Conservation (phyloP, 108 stramenopile genomes). For the Aurantiochytrium sp. region DNA sequence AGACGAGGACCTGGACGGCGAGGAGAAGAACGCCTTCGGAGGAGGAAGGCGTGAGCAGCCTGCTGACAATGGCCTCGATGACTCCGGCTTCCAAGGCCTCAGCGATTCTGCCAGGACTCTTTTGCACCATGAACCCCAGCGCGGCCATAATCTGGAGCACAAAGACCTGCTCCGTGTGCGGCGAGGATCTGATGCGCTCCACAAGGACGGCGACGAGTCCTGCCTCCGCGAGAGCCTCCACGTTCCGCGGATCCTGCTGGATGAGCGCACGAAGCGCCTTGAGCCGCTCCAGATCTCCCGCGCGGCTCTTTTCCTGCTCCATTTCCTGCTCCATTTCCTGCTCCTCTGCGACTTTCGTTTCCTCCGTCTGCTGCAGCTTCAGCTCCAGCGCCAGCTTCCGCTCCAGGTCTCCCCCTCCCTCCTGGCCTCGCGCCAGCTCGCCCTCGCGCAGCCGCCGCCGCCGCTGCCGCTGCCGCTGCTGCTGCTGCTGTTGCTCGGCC, state of each 20-base stretch:
- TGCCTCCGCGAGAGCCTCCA: not conserved
- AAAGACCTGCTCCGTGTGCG: not conserved
- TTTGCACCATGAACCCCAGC: not conserved
- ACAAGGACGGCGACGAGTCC: not conserved
- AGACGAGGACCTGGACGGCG: not conserved
- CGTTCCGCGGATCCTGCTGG: not conserved
- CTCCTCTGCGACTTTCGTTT: not conserved
- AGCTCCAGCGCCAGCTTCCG: too few relatives aligned
- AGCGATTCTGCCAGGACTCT: not conserved
- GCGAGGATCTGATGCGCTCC: not conserved
- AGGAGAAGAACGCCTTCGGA: not conserved
- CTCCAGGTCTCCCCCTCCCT: too few relatives aligned
- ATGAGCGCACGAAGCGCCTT: not conserved
- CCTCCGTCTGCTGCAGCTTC: not conserved
- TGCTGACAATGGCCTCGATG: not conserved
- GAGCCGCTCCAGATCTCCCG: not conserved
- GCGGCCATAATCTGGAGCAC: not conserved
- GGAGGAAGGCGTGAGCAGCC: not conserved
- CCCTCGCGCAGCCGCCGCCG: too few relatives aligned
- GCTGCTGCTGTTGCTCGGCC: too few relatives aligned
- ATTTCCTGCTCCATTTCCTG: not conserved
- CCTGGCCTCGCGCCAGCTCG: too few relatives aligned
- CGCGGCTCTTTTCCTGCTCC: not conserved
- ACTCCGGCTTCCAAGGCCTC: not conserved
- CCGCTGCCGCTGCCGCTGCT: too few relatives aligned